Conservation (phyloP, 2,329 filamentous ascomycete species). For the Fusarium haematococcum region DNA sequence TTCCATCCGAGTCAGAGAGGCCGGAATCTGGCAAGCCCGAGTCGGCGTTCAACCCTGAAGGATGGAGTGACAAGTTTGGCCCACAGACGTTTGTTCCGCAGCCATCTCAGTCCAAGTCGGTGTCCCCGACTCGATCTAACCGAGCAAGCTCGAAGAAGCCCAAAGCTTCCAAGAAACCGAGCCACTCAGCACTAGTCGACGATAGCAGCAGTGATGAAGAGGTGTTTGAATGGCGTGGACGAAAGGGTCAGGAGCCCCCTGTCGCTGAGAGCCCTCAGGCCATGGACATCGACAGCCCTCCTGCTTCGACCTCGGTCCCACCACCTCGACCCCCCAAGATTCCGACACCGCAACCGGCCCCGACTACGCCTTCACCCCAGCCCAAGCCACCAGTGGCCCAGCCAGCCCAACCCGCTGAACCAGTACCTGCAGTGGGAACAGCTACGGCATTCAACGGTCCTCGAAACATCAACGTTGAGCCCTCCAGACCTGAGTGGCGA, state of each 20-base stretch:
- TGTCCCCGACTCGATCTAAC: conserved; percentile 58
- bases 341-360: conserved; percentile 22
- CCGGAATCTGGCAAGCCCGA: conserved; percentile 45
- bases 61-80: conserved; percentile 67
- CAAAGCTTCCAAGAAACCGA: conserved; percentile 66
- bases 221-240: conserved; percentile 49
- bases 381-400: conserved; percentile 10
- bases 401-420: background rate
- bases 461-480: conserved; percentile 69
- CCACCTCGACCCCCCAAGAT: conserved; percentile 35
- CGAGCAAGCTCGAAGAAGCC: conserved; percentile 68
- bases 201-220: conserved; percentile 61
- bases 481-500: conserved; percentile 70
- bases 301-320: conserved; percentile 33
- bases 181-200: conserved; percentile 60
- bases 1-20: conserved; percentile 36
- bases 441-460: conserved; percentile 42
- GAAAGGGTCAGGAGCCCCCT: conserved; percentile 47
- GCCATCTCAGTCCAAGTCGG: conserved; percentile 51
- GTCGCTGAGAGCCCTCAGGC: conserved; percentile 64
- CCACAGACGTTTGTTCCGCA: conserved; percentile 66
- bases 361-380: conserved; percentile 22
- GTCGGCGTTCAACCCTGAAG: conserved; percentile 61
- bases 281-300: conserved; percentile 74
- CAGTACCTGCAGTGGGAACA: background rate